phyloP scores from a whole-genome alignment of 2,329 filamentous ascomycete genomes.

The Chaetomium sp. region DNA sequence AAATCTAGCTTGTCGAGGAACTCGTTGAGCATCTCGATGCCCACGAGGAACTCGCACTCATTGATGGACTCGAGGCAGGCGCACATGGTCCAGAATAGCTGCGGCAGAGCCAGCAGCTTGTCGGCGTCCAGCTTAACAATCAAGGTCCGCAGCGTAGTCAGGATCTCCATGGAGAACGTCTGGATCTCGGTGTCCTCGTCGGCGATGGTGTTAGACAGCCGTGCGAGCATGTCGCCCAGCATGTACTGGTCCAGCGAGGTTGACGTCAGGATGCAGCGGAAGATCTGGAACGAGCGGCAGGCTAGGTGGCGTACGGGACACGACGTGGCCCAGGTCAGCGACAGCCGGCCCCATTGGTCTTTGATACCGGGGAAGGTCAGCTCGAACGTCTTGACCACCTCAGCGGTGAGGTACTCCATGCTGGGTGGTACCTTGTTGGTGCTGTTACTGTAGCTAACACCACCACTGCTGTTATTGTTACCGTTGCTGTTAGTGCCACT shows the following conservation, averaged over 20 bases:
- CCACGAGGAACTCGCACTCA: constrained; percentile 88
- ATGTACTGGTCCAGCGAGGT: constrained; percentile 74
- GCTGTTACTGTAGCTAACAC: no score
- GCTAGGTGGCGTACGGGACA: constrained; percentile 92
- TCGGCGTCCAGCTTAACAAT: constrained; percentile 76
- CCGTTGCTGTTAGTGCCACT: no score
- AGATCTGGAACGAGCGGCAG: constrained; percentile 95
- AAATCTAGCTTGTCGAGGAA: constrained; percentile 81
- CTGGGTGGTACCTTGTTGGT: constrained; percentile 70
- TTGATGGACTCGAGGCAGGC: constrained; percentile 96
- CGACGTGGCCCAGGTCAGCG: constrained; percentile 91
- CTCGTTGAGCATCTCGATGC: constrained; percentile 82
- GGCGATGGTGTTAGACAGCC: constrained; percentile 93
- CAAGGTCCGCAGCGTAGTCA: constrained; percentile 87
- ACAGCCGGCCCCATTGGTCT: constrained; percentile 84
- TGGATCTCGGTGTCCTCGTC: constrained; percentile 93
- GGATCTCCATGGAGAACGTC: constrained; percentile 94
- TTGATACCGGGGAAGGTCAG: constrained; percentile 79
- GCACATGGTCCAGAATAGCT: constrained; percentile 96
- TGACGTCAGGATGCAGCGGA: constrained; percentile 81
- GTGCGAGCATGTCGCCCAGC: constrained; percentile 93
- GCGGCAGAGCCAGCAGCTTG: constrained; percentile 81
- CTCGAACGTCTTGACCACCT: constrained; percentile 80
- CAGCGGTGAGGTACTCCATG: constrained; percentile 77
- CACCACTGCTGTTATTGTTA: no score